phyloP scores from a whole-genome alignment of 176 grass and related monocot genomes.

The Triticum dicoccoides region DNA sequence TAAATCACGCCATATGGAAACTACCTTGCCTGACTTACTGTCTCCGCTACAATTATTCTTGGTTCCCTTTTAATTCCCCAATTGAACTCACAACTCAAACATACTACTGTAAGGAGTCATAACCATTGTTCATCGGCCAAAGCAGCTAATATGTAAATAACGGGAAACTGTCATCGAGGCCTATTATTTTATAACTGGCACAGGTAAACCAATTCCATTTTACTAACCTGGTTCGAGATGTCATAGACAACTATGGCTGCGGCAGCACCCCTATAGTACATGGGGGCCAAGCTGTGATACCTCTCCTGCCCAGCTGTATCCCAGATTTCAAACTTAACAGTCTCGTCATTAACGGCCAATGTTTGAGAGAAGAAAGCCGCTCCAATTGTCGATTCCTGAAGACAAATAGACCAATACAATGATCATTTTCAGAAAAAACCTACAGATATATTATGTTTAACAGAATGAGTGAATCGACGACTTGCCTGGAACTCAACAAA shows the following conservation, averaged over 20 bases:
- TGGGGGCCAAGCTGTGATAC: constrained; percentile 95
- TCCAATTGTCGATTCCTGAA: constrained; percentile 93
- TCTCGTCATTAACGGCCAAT: constrained; percentile 78
- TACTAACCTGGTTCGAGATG: constrained; percentile 81
- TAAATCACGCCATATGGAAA: neutral
- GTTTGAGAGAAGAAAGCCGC: constrained; percentile 96
- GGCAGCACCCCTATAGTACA: constrained; percentile 96
- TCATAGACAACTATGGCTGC: constrained; percentile 93
- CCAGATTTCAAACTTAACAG: constrained; percentile 99
- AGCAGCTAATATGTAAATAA: neutral
- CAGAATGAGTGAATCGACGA: neutral
- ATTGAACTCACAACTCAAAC: neutral
- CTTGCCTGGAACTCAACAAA: constrained; percentile 92
- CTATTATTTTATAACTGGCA: neutral
- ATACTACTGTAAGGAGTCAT: neutral
- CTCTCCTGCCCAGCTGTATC: constrained; percentile 99
- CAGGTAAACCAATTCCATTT: constrained; percentile 10
- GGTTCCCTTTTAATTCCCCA: neutral
- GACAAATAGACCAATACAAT: constrained; percentile 4
- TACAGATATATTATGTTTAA: neutral
- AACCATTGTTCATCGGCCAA: neutral
- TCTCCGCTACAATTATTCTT: neutral
- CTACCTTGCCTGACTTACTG: neutral
- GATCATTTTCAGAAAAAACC: neutral
- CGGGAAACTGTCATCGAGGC: neutral